phyloP scores from a whole-genome alignment of 768 basidiomycete species.

The Tephrocybe sp. region DNA sequence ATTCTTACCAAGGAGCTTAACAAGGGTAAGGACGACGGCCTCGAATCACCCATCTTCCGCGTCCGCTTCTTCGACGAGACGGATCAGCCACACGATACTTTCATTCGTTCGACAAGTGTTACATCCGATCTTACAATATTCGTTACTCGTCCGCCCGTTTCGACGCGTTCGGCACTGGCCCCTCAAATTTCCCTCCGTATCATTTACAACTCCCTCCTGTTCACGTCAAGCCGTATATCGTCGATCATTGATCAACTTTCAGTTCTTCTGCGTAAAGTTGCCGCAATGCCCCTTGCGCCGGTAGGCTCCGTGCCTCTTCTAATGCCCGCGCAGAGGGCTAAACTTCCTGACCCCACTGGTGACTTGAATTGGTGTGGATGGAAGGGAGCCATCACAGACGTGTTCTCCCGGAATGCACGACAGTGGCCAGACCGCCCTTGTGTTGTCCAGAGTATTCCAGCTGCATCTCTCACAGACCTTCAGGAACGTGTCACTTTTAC shows the following conservation, averaged over 20 bases:
- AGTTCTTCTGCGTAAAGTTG: conserved; percentile 68
- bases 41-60: conserved; percentile 76
- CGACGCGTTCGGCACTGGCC: conserved; percentile 68
- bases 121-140: conserved; percentile 95
- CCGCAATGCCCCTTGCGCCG: conserved; percentile 62
- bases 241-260: conserved; percentile 86
- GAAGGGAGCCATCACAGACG: conserved; percentile 95
- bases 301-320: conserved; percentile 82
- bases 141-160: conserved; percentile 70
- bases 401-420: conserved; percentile 88
- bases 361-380: conserved; percentile 97
- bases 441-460: conserved; percentile 76
- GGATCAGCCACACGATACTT: conserved; percentile 68
- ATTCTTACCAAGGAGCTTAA: conserved; percentile 66
- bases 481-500: conserved; percentile 66
- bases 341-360: conserved; percentile 80
- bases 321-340: conserved; percentile 64
- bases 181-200: conserved; percentile 79
- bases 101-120: conserved; percentile 76
- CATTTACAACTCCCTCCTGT: conserved; percentile 93
- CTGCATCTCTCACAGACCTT: conserved; percentile 33
- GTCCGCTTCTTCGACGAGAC: conserved; percentile 98
- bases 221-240: conserved; percentile 74
- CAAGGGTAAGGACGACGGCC: conserved; percentile 60
- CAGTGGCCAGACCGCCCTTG: conserved; percentile 81